Evolutionary conservation across 257 asterid genomes (phyloP).

Genomic region (Solanum habrochaites): DNA sequence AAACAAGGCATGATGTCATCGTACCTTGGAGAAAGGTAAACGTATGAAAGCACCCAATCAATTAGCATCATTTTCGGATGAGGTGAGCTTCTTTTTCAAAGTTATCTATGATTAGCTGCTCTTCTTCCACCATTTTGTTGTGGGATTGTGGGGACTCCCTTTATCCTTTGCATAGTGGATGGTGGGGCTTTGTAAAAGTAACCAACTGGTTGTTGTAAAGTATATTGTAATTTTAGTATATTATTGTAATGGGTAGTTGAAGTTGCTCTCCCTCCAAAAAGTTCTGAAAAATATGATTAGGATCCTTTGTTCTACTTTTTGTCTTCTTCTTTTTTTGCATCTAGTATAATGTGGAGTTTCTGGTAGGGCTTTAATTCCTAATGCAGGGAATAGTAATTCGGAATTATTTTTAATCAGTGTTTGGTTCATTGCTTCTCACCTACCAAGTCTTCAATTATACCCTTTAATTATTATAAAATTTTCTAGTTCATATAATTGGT

Average conservation of each 20-base stretch:
- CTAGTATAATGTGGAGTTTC: not conserved
- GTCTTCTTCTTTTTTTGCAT: not conserved
- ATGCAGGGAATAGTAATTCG: not conserved
- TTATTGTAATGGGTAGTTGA: slow-evolving; percentile 10
- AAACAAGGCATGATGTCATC: slow-evolving; percentile 11
- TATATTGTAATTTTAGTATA: not conserved
- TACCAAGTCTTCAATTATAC: too few relatives aligned
- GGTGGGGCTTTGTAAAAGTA: slow-evolving; percentile 11
- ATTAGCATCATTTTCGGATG: slow-evolving; percentile 7
- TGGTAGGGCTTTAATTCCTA: not conserved
- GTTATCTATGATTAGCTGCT: slow-evolving; percentile 14
- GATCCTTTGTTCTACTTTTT: not conserved
- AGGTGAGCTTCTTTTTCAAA: slow-evolving; percentile 14
- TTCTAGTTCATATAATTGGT: not conserved
- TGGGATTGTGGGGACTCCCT: slow-evolving; percentile 32
- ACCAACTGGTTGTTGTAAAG: slow-evolving; percentile 7
- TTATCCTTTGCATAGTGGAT: slow-evolving; percentile 14
- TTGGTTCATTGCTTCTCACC: not conserved
- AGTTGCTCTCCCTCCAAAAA: not conserved
- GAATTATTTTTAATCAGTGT: not conserved
- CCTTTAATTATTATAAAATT: too few relatives aligned
- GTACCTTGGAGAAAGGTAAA: slow-evolving; percentile 7
- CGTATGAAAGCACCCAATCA: slow-evolving; percentile 13
- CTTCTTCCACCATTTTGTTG: slow-evolving; percentile 7
- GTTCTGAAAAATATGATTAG: not conserved